Evolutionary conservation across 768 basidiomycete species (phyloP), one percentile per base, ranked within the genome.

Genomic region (Artomyces pyxidatus): DNA sequence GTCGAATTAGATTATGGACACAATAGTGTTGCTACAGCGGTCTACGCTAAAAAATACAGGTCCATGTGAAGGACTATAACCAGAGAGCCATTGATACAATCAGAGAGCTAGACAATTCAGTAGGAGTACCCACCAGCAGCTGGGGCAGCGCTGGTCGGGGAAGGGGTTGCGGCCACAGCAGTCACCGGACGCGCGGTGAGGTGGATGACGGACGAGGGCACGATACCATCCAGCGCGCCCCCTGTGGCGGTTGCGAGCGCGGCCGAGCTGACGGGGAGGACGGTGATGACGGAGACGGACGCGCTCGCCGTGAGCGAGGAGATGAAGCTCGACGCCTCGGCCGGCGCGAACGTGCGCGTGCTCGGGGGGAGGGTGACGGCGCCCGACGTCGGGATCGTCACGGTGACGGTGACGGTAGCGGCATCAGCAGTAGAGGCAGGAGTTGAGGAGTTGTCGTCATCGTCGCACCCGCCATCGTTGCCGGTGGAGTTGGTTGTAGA

Each of bases 341-440:
- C 54, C 8, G 75, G 73, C 22, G 66, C 61, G 37, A 80, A 58
- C 2, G 73, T 75, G 23, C 65, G 63, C 0, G 75, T 78, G 19
- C 64, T 61, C 14, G 70, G 54, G 4, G 62, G 45, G 35, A 71
- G 59, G 4, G 65, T 65, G 7, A 53, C 44, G 17, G 63, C 56
- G 32, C 45, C 45, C 23, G 56, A 43, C 14, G 55, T 19, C 0
- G 59, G 42, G 17, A 49, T 40, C 25, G 56, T 51, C 6, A 55
- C 42, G 3, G 61, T 64, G 26, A 61, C 51, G 5, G 65, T 63
- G 26, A 63, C 54, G 27, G 61, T 59, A 22, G 58, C 51, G 17
- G 62, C 62, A 11, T 58, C 40, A 45, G 54, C 28, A 25, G 54
- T 43, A 45, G 56, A 52, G n/a, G 61, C 48, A 19, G 64, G 65